A percentile compares a stretch with the other conserved stretches of the same genome.
These are phyloP conservation scores for Globisporangium heterothallicum DNA, from an alignment of 352 stramenopile species.

Conservation along the genomic window DNA sequence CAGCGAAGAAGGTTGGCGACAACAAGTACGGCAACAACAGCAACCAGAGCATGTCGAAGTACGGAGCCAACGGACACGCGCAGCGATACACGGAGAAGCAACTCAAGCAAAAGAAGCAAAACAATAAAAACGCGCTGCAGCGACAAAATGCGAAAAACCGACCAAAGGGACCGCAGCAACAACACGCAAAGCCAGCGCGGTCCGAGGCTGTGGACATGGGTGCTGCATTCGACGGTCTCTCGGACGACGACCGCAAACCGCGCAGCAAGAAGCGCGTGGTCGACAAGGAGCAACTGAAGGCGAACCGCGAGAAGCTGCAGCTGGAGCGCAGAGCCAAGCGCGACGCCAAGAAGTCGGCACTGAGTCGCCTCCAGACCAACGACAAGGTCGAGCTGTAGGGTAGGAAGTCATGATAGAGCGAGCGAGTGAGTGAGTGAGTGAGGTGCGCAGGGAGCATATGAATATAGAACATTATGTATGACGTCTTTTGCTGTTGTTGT, in stretches of 20 bases:
- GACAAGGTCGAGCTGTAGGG: slow-evolving; percentile 41
- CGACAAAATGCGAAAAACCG: slow-evolving; percentile 15
- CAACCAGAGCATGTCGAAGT: slow-evolving; percentile 16
- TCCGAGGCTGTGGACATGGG: slow-evolving; percentile 69
- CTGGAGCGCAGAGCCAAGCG: slow-evolving; percentile 49
- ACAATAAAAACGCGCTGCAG: slow-evolving; percentile 15
- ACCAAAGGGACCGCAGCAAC: background rate
- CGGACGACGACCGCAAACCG: slow-evolving; percentile 30
- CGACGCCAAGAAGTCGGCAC: slow-evolving; percentile 49
- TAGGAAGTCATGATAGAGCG: background rate
- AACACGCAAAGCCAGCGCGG: slow-evolving; percentile 9
- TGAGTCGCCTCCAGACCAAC: slow-evolving; percentile 37
- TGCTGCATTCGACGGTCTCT: slow-evolving; percentile 58
- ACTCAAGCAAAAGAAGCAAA: slow-evolving; percentile 4
- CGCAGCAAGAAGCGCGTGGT: slow-evolving; percentile 27
- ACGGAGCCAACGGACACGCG: background rate
- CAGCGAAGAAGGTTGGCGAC: slow-evolving; percentile 8
- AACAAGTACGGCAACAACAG: slow-evolving; percentile 21
- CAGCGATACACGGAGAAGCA: background rate
- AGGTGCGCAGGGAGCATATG: too few species aligned
- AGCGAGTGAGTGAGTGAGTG: too few species aligned
- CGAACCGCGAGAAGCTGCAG: slow-evolving; percentile 53
- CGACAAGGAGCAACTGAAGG: slow-evolving; percentile 51
- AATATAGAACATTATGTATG: too few species aligned
- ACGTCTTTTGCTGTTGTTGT: too few species aligned